Conservation (phyloP, 2,329 filamentous ascomycete species). For the Verruconis gallopava region DNA sequence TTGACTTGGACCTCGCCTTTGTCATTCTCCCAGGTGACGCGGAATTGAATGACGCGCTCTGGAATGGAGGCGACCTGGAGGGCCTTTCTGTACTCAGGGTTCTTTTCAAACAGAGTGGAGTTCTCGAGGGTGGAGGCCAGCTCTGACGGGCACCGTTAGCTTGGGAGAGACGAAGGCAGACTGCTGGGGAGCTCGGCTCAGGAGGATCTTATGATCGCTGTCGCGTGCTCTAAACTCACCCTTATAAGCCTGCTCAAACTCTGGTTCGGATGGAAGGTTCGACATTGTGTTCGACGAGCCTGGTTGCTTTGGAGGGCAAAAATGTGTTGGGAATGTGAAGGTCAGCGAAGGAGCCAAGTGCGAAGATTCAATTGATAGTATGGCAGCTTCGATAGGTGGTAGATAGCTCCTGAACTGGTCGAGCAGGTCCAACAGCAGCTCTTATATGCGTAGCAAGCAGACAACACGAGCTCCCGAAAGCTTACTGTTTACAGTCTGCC, state of each 20-base stretch:
- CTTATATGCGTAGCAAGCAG: background rate
- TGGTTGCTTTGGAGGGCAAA: background rate
- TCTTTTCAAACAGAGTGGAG: slow-evolving; percentile 82
- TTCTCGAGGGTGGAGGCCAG: slow-evolving; percentile 89
- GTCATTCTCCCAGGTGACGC: slow-evolving; percentile 94
- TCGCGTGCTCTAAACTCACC: slow-evolving; percentile 46
- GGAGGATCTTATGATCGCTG: too few species aligned
- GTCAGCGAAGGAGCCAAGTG: too few species aligned
- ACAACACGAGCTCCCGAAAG: too few species aligned
- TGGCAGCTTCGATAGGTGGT: too few species aligned
- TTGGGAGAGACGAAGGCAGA: background rate
- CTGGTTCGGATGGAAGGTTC: slow-evolving; percentile 75
- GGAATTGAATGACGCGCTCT: slow-evolving; percentile 94
- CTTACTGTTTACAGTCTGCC: background rate
- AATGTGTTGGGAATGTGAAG: background rate
- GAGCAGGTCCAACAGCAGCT: background rate
- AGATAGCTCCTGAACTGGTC: background rate
- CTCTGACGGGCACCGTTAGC: slow-evolving; percentile 41
- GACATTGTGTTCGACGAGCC: slow-evolving; percentile 54
- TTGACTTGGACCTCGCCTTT: slow-evolving; percentile 80
- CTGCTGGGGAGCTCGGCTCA: too few species aligned
- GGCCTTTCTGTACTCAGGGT: slow-evolving; percentile 88
- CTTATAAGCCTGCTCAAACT: slow-evolving; percentile 98
- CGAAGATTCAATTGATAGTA: too few species aligned
- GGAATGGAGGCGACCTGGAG: slow-evolving; percentile 80